Conservation (phyloP, 2,329 filamentous ascomycete species). For the Fonsecaea nubica region DNA sequence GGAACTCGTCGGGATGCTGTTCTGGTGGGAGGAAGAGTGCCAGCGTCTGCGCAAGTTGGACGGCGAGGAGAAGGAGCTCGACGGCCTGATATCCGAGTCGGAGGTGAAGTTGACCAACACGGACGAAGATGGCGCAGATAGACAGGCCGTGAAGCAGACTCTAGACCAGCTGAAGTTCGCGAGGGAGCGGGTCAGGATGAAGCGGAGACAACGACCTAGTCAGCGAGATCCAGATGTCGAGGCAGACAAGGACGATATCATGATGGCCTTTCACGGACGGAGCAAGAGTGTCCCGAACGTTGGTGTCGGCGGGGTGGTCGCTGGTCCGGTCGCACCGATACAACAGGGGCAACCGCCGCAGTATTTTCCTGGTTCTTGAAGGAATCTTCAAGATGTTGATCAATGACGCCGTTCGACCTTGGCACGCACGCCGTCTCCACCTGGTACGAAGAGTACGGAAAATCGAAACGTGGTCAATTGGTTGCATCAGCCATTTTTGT, state of each 20-base stretch:
- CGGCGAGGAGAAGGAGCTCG: slow-evolving; percentile 33
- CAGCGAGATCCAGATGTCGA: slow-evolving; percentile 33
- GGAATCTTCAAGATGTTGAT: not conserved
- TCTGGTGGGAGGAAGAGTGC: slow-evolving; percentile 39
- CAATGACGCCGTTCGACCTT: not conserved
- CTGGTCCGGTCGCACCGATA: not conserved
- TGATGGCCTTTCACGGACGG: slow-evolving; percentile 30
- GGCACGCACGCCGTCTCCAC: not conserved
- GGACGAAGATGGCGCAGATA: slow-evolving; percentile 1
- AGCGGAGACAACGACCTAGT: slow-evolving; percentile 34
- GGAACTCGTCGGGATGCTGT: slow-evolving; percentile 33
- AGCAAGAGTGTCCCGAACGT: slow-evolving; percentile 28
- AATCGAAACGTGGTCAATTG: not conserved
- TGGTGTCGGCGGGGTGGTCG: not conserved
- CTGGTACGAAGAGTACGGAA: not conserved
- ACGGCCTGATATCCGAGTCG: slow-evolving; percentile 19
- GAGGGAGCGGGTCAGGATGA: slow-evolving; percentile 36
- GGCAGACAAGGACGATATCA: slow-evolving; percentile 32
- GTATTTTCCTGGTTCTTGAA: slow-evolving; percentile 19
- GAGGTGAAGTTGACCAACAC: slow-evolving; percentile 6
- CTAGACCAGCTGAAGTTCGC: slow-evolving; percentile 36
- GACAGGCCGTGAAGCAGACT: slow-evolving; percentile 14
- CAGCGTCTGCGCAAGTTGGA: slow-evolving; percentile 34
- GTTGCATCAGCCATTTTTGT: too few relatives aligned
- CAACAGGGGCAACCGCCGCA: slow-evolving; percentile 6